Base-by-base conservation (phyloP, 176 grass and related monocot genomes). In the Avena sativa region DNA sequence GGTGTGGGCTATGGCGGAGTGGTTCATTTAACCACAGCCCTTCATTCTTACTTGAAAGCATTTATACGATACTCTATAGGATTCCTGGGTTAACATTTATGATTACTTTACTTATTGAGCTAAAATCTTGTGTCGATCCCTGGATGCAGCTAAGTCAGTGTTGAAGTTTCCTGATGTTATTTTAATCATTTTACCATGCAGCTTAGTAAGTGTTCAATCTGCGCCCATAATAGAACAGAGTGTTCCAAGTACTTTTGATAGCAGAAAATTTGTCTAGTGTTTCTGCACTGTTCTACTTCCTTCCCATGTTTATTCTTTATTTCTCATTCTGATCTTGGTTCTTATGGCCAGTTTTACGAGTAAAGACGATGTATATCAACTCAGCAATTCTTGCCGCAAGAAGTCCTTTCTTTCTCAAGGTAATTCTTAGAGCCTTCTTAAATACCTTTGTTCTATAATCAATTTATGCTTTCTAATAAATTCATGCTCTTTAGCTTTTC, bases 311-410 rank as follows among this genome's bases (percentile, higher is more conserved):
- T 63, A 6, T 47, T 23, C 23, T 77, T 26, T 58, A 83, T 82
- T 59, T 13, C 4, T 25, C 60, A 63, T 9, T 63, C 11, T 63
- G 3, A 26, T 83, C 56, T 61, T 46, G 46, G 17, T 78, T 66
- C 50, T 88, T 87, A 84, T 13, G 86, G 5, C 78, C 85, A 8
- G 79, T 92, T 81, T 76, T 91, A 50, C 85, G 86, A 86, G 93
- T 95, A 51, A 98, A 90, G 62, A 88, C 89, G 1, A 91, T 95
- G 67, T 92, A 95, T 84, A 94, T 98, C 80, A 98, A 93, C 81
- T 98, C 96, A 4, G 96, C 96, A 2, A 98, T 98, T 92, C 92
- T 95, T 80, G 93, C 96, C 61, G 96, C 90, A 13, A 94, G 95
- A 89, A 98, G 93, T 34, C 32, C 32, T 34, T 34, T 34, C 32